Evolutionary conservation across 352 stramenopile species (phyloP).

Genomic region (Pythium rhizo-oryzae): DNA sequence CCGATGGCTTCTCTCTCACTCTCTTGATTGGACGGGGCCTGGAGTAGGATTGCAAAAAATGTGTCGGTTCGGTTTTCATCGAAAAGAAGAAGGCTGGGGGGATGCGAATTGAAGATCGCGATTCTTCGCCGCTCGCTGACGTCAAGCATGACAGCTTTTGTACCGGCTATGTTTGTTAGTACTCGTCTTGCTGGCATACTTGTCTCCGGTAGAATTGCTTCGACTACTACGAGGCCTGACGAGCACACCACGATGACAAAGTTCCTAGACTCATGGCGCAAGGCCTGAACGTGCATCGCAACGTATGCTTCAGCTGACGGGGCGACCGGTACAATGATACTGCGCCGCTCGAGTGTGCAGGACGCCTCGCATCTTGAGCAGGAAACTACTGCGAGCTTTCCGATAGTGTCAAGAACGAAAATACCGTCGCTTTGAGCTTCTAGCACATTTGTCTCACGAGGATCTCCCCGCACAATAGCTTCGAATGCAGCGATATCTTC

Average conservation of each 20-base stretch:
- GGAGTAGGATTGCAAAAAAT: slow-evolving; percentile 19
- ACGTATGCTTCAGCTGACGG: slow-evolving; percentile 17
- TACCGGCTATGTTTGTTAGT: slow-evolving; percentile 8
- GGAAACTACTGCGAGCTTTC: slow-evolving; percentile 9
- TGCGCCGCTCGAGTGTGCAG: neutral
- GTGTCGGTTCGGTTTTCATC: neutral
- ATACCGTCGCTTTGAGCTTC: neutral
- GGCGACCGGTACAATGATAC: slow-evolving; percentile 13
- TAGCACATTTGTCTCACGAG: no score
- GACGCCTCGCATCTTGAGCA: neutral
- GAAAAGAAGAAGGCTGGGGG: slow-evolving; percentile 22
- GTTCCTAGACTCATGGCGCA: neutral
- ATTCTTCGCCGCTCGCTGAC: slow-evolving; percentile 9
- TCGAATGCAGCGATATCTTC: slow-evolving; percentile 15
- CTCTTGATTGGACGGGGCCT: neutral
- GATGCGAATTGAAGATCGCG: slow-evolving; percentile 13
- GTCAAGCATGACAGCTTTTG: neutral
- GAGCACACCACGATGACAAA: slow-evolving; percentile 19
- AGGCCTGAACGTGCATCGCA: slow-evolving; percentile 10
- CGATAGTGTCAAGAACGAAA: slow-evolving; percentile 12
- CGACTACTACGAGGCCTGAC: slow-evolving; percentile 18
- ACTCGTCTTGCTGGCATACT: slow-evolving; percentile 2
- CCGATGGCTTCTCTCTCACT: neutral
- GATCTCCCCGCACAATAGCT: neutral
- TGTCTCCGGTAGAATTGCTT: slow-evolving; percentile 19